Conservation (phyloP, 2,329 filamentous ascomycete species). For the Hysterium pulicare region DNA sequence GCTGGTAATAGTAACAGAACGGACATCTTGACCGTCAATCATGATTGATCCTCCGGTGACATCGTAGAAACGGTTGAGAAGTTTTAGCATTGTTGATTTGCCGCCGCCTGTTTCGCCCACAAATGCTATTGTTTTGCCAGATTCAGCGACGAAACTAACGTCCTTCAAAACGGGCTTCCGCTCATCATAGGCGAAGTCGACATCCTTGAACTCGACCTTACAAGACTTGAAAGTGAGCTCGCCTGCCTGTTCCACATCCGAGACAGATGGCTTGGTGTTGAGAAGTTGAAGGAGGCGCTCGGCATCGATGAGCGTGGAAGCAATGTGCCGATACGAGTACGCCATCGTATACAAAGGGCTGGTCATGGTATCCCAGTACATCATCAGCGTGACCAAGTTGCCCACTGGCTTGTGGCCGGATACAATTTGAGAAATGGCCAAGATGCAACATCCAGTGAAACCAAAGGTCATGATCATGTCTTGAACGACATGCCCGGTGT, state of each 20-base stretch:
- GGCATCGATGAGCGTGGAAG: slow-evolving; percentile 59
- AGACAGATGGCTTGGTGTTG: slow-evolving; percentile 55
- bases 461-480: slow-evolving; percentile 48
- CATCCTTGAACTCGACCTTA: slow-evolving; percentile 53
- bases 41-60: slow-evolving; percentile 52
- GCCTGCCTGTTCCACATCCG: slow-evolving; percentile 37
- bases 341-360: slow-evolving; percentile 51
- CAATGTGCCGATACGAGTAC: slow-evolving; percentile 48
- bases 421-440: slow-evolving; percentile 54
- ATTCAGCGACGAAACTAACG: slow-evolving; percentile 48
- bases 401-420: slow-evolving; percentile 52
- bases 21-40: slow-evolving; percentile 60
- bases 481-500: slow-evolving; percentile 40
- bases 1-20: slow-evolving; percentile 55
- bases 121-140: slow-evolving; percentile 57
- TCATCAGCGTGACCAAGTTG: slow-evolving; percentile 61
- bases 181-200: slow-evolving; percentile 54
- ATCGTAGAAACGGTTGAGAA: slow-evolving; percentile 61
- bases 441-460: slow-evolving; percentile 48
- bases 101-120: slow-evolving; percentile 62
- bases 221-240: slow-evolving; percentile 47
- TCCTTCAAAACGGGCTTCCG: slow-evolving; percentile 51
- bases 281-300: slow-evolving; percentile 60
- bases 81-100: slow-evolving; percentile 61
- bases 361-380: slow-evolving; percentile 57